phyloP scores from a whole-genome alignment of 768 basidiomycete genomes.

The Termitomyces sp. region DNA sequence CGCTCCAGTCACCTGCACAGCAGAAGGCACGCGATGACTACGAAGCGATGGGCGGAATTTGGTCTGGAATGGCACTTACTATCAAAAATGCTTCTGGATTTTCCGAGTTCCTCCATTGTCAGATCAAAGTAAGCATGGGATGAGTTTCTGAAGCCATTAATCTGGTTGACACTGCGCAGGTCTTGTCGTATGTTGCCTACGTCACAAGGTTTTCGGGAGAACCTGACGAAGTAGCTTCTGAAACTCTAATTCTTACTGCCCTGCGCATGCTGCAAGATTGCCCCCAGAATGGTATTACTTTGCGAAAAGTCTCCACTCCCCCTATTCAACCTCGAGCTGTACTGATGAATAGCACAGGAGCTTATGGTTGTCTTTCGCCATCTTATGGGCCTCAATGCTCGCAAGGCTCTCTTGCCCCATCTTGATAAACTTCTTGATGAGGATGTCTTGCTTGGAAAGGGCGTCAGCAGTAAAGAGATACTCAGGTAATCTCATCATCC shows the following conservation, averaged over 20 bases:
- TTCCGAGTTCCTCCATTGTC: conserved; percentile 79
- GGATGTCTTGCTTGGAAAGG: conserved; percentile 80
- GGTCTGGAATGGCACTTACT: conserved; percentile 76
- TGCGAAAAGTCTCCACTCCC: conserved; percentile 62
- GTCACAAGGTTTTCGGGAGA: conserved; percentile 63
- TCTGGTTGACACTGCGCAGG: conserved; percentile 38
- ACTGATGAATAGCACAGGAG: conserved; percentile 50
- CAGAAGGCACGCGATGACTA: conserved; percentile 69
- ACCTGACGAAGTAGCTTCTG: conserved; percentile 70
- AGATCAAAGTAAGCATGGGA: conserved; percentile 73
- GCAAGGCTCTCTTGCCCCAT: conserved; percentile 74
- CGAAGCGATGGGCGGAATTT: conserved; percentile 78
- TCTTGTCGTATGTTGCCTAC: conserved; percentile 90
- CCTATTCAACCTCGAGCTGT: not conserved
- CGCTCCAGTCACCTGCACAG: conserved; percentile 79
- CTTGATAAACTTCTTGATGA: conserved; percentile 92
- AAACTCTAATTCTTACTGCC: conserved; percentile 74
- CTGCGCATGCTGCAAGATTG: conserved; percentile 92
- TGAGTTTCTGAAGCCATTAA: not conserved
- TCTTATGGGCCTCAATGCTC: conserved; percentile 73
- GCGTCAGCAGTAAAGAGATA: conserved; percentile 81
- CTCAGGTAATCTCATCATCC: conserved; percentile 47
- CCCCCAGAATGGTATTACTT: conserved; percentile 76
- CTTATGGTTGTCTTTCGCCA: conserved; percentile 91
- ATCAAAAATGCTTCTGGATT: conserved; percentile 75